phyloP scores from a whole-genome alignment of 768 basidiomycete species.

The Trametes sanguinea region DNA sequence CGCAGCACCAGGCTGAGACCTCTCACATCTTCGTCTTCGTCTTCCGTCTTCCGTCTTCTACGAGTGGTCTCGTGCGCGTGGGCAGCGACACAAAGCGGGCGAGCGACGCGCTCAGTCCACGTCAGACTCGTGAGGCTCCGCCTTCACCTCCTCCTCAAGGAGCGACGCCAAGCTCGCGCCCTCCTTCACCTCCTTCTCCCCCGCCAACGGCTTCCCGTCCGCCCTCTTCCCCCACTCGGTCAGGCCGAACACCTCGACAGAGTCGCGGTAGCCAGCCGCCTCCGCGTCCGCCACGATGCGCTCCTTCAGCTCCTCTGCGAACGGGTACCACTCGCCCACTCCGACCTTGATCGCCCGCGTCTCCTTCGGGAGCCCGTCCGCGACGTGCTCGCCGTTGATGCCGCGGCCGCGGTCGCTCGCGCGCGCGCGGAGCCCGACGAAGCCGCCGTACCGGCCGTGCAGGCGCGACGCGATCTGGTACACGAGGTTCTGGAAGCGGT shows the following conservation, averaged over 20 bases:
- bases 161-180: background rate
- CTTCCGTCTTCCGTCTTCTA: too few species aligned
- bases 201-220: constrained; percentile 26
- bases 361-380: constrained; percentile 32
- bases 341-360: constrained; percentile 38
- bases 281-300: constrained; percentile 17
- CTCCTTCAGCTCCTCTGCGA: constrained; percentile 29
- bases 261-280: constrained; percentile 24
- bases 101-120: background rate
- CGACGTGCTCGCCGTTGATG: constrained; percentile 41
- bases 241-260: constrained; percentile 32
- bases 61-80: too few species aligned
- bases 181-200: background rate
- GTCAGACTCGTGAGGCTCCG: background rate
- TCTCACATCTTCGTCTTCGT: too few species aligned
- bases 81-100: too few species aligned
- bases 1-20: too few species aligned
- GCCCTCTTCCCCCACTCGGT: constrained; percentile 30
- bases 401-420: constrained; percentile 36
- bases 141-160: background rate
- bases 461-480: constrained; percentile 35
- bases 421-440: constrained; percentile 39
- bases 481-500: constrained; percentile 36
- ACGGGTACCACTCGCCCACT: constrained; percentile 37
- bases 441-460: constrained; percentile 40